Evolutionary conservation across 345 rosid genomes (phyloP).

Genomic region (Cardamine chenopodiifolia): DNA sequence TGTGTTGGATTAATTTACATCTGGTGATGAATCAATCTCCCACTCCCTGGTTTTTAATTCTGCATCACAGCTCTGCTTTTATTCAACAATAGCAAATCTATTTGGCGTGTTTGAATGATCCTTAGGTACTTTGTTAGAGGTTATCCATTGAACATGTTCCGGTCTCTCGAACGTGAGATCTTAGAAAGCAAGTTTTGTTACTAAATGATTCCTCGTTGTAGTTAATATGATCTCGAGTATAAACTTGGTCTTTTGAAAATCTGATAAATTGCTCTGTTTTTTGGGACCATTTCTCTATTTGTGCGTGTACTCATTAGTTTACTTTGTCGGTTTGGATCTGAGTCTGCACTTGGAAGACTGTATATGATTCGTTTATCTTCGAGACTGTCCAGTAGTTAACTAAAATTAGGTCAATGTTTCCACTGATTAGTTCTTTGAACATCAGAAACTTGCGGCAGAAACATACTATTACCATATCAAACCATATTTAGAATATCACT

Average conservation of each 20-base stretch:
- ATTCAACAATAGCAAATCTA: neutral
- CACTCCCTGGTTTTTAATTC: neutral
- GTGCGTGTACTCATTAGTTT: neutral
- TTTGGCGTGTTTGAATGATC: neutral
- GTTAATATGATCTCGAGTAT: neutral
- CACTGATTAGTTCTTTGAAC: neutral
- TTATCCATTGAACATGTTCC: neutral
- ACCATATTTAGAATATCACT: neutral
- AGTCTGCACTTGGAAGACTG: neutral
- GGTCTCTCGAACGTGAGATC: neutral
- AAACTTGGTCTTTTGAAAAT: neutral
- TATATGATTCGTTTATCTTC: neutral
- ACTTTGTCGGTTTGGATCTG: neutral
- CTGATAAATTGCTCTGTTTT: neutral
- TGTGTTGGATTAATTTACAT: neutral
- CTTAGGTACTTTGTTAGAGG: neutral
- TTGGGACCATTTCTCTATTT: slow-evolving; percentile 9
- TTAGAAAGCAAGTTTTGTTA: neutral
- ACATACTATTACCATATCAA: neutral
- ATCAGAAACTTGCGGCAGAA: neutral
- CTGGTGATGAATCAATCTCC: neutral
- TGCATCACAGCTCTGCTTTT: neutral
- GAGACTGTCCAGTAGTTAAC: neutral
- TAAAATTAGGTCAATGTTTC: neutral
- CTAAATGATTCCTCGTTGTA: slow-evolving; percentile 3